Evolutionary conservation across 352 stramenopile genomes (phyloP).

Genomic region (Globisporangium lucens): DNA sequence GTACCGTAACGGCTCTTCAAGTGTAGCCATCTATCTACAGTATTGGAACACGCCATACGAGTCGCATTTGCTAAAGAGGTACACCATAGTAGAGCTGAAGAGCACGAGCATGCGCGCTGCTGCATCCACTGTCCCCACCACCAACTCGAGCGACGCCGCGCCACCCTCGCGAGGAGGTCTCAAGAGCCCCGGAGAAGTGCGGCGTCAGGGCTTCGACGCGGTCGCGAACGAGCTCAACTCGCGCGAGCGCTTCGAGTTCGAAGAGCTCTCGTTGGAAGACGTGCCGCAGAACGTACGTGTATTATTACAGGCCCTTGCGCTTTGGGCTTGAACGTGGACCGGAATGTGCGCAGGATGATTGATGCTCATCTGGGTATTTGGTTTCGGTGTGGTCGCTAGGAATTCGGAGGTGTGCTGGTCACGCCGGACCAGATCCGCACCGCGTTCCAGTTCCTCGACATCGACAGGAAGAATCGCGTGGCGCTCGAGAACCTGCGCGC

Average conservation of each 20-base stretch:
- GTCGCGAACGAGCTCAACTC: slow-evolving; percentile 12
- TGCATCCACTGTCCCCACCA: background rate
- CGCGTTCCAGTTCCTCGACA: slow-evolving; percentile 90
- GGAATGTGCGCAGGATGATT: background rate
- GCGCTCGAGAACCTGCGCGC: slow-evolving; percentile 80
- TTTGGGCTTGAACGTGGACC: background rate
- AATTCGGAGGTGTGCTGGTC: slow-evolving; percentile 80
- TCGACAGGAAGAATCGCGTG: slow-evolving; percentile 75
- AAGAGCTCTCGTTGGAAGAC: slow-evolving; percentile 4
- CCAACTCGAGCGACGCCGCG: background rate
- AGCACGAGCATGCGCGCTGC: slow-evolving; percentile 5
- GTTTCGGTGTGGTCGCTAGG: slow-evolving; percentile 21
- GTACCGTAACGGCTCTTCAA: no score
- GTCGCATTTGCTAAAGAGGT: no score
- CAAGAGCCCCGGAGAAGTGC: slow-evolving; percentile 5
- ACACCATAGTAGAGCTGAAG: background rate
- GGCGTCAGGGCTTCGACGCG: slow-evolving; percentile 11
- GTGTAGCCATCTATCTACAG: no score
- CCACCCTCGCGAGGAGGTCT: background rate
- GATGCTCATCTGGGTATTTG: background rate
- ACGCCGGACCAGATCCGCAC: slow-evolving; percentile 79
- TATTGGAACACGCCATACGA: background rate
- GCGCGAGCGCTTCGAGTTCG: slow-evolving; percentile 7
- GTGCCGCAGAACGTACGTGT: slow-evolving; percentile 12
- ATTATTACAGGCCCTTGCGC: background rate